Conservation (phyloP, 2,329 filamentous ascomycete genomes). For the Lasiodiplodia hormozganensis region DNA sequence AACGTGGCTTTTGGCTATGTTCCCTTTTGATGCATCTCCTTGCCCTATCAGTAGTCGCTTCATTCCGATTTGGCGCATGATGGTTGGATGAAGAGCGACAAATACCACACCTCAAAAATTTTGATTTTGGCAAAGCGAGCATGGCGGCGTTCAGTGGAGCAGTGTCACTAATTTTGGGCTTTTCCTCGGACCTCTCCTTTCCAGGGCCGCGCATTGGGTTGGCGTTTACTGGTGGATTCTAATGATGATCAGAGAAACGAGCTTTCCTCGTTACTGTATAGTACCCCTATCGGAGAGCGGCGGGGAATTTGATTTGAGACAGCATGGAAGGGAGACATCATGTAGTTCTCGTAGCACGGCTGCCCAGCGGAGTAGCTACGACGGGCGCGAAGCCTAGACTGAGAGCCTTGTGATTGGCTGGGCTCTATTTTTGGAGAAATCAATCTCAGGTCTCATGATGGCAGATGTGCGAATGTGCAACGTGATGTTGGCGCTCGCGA, state of each 20-base stretch:
- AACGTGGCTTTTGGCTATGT: not conserved
- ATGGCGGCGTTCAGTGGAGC: constrained; percentile 18
- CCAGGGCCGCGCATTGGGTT: constrained; percentile 15
- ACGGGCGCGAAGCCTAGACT: constrained; percentile 3
- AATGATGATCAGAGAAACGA: not conserved
- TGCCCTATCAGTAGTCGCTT: constrained; percentile 8
- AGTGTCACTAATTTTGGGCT: not conserved
- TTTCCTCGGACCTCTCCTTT: not conserved
- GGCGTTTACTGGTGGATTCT: constrained; percentile 13
- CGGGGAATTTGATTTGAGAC: not conserved
- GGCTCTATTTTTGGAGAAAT: not conserved
- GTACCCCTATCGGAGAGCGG: not conserved
- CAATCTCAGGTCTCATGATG: not conserved
- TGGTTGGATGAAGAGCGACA: constrained; percentile 18
- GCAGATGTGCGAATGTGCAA: not conserved
- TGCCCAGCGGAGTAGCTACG: not conserved
- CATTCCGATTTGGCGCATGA: constrained; percentile 13
- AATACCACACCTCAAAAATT: not conserved
- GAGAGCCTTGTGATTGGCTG: not conserved
- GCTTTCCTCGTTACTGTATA: constrained; percentile 17
- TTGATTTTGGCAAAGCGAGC: constrained; percentile 23
- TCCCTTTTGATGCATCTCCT: not conserved
- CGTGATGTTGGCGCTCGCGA: not conserved
- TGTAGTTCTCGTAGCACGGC: constrained; percentile 3
- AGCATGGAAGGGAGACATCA: not conserved